Evolutionary conservation across 441 rosid genomes (phyloP), one percentile per base, ranked within the genome.

Genomic region (Bocquillonia castaneifolia): DNA sequence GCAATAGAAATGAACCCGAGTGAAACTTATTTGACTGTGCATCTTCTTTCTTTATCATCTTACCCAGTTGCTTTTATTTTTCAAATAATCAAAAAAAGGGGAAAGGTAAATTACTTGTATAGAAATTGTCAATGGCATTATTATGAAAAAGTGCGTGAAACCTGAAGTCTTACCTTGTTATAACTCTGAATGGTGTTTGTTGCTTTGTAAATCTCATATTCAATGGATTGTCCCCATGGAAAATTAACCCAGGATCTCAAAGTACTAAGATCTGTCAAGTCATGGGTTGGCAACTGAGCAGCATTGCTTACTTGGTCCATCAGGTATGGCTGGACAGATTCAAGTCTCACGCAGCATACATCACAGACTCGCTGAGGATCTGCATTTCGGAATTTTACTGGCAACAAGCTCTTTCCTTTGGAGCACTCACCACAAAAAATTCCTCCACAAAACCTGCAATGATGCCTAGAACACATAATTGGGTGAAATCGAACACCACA

Each of bases 211-310:
- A 94, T 90, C 74, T 94, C 99, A 74, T 81, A 78, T 66, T 92
- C 97, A 97, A 92, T 86, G 55, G 93, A 84, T 51, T 86, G 97
- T 52, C 90, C 96, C 97, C 99, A 94, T 0, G 98, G 99, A 81
- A 94, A 92, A 77, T 92, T 94, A 66, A 90, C 79, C 99, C 99
- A 94, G 68, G 99, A 92, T 79, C 99, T 92, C 84, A 92, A 81
- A 0, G 99, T 94, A 79, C 99, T 92, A 63, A 94, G 96, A 79
- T 94, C 99, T 6, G 98, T 92, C 73, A 90, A 74, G 74, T 94
- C 98, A 71, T 81, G 87, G 3, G 90, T 88, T 2, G 99, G 98
- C 70, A 86, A 58, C 79, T 90, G 98, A 67, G 94, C 90, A 73
- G 99, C 97, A 67, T 85, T 74, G 82, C 99, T 94, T 45, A 90